Conservation (phyloP, 352 stramenopile species). For the Phytophthora tubulina region DNA sequence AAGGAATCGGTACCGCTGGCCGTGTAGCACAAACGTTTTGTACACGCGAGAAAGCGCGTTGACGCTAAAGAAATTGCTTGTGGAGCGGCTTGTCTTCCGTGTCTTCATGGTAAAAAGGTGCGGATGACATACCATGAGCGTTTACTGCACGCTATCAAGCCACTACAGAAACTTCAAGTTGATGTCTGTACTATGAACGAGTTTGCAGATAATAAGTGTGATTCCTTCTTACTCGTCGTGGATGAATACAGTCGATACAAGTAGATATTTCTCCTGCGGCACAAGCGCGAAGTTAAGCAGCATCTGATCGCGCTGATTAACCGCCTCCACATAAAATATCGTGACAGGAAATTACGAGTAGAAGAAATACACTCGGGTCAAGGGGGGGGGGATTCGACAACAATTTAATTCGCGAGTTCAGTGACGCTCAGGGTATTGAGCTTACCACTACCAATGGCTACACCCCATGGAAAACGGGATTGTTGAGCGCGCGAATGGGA, state of each 20-base stretch:
- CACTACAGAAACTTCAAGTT: not conserved
- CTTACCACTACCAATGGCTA: not conserved
- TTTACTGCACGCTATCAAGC: not conserved
- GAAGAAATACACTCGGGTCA: constrained; percentile 4
- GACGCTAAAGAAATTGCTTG: no score
- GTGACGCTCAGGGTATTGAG: not conserved
- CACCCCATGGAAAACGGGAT: constrained; percentile 5
- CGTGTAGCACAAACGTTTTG: no score
- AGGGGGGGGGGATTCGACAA: not conserved
- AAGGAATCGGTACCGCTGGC: no score
- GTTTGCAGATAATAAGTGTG: not conserved
- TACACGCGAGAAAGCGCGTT: no score
- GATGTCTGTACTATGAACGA: not conserved
- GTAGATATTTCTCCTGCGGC: not conserved
- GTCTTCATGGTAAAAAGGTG: not conserved
- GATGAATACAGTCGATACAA: not conserved
- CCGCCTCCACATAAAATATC: not conserved
- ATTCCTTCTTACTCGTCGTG: not conserved
- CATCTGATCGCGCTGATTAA: not conserved
- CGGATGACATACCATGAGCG: not conserved
- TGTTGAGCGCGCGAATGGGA: constrained; percentile 13
- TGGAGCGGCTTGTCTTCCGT: not conserved
- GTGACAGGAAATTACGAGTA: not conserved
- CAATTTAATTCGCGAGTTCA: not conserved
- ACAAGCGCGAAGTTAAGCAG: not conserved